Evolutionary conservation across 768 basidiomycete genomes (phyloP), one percentile per base, ranked within the genome.

Genomic region (Trametes cinnabarina): DNA sequence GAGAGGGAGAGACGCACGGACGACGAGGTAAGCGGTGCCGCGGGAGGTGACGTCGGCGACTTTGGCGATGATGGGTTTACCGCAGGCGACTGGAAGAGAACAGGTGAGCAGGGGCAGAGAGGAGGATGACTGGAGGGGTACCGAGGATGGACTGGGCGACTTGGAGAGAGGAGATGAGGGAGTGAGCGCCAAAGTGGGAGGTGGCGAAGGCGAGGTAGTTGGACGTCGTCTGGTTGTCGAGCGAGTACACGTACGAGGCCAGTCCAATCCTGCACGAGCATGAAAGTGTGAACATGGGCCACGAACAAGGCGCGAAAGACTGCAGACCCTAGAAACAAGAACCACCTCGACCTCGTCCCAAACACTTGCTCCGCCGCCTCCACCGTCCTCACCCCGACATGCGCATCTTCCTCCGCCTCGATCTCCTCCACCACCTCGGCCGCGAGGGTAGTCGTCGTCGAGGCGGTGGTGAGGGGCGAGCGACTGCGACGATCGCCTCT

Each of bases 191-290:
- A 26, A 68, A 68, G 41, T 66, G 32, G n/a, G 67, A 68, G 20
- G 67, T 63, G 15, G 67, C 67, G 40, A 65, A 65, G 39, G 64
- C 58, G 47, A 66, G 62, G 69, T 88, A 90, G 51, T 77, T 79
- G 63, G 75, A 85, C 2, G 88, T 90, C 7, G 88, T 90, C 17
- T 81, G 79, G 20, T 81, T 77, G 58, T 90, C 89, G 28, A 92
- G 76, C 0, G 88, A 88, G 69, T 90, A 92, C 55, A 90, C 85
- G 68, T 89, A 92, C 1, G 87, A 82, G 0, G 87, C 85, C 0
- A 88, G 79, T 14, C 77, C 87, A 55, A 90, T 60, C 14, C 66
- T 68, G 43, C 17, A 15, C 39, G 23, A 9, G 3, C 2, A n/a
- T 10, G 37, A 15, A 2, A 23, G 9, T 9, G 7, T 3, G 20